These are phyloP conservation scores for Marasmius sp. DNA, from an alignment of 1,284 basidiomycete species.

Conservation along the genomic window DNA sequence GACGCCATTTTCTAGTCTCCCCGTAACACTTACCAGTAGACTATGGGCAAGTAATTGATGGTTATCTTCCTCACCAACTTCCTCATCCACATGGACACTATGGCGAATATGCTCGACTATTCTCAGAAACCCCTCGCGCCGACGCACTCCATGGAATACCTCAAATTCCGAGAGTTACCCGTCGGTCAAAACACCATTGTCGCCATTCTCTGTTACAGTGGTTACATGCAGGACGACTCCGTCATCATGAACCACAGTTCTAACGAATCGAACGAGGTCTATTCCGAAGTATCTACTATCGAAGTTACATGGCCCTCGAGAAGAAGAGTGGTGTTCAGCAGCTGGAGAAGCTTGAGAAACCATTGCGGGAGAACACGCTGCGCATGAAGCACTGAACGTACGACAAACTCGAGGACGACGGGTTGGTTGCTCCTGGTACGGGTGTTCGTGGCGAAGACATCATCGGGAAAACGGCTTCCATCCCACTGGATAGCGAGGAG, in stretches of 20 bases:
- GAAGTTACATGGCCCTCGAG: conserved; percentile 97
- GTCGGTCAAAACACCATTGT: too few relatives aligned
- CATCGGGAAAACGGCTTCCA: conserved; percentile 97
- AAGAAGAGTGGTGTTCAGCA: conserved; percentile 90
- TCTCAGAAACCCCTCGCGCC: too few relatives aligned
- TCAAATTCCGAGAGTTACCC: too few relatives aligned
- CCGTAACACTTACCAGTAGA: conserved; percentile 99
- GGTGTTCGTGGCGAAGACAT: conserved; percentile 97
- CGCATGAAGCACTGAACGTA: conserved; percentile 99
- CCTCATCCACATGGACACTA: conserved; percentile 97
- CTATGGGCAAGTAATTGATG: conserved; percentile 99
- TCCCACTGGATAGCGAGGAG: conserved; percentile 96
- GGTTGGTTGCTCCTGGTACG: conserved; percentile 93
- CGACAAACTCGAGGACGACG: conserved; percentile 97
- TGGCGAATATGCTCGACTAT: too few relatives aligned
- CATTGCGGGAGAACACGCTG: conserved; percentile 89
- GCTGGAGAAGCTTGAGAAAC: conserved; percentile 97
- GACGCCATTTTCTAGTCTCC: too few relatives aligned
- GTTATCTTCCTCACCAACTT: conserved; percentile 98
- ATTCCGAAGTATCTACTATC: too few relatives aligned
- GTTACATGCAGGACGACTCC: too few relatives aligned
- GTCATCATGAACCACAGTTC: too few relatives aligned
- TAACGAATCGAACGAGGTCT: too few relatives aligned
- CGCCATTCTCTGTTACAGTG: too few relatives aligned
- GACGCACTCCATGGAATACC: too few relatives aligned